A percentile compares a stretch with the other conserved stretches of the same genome.
Conservation (phyloP, 768 basidiomycete genomes). For the Fistulinella prunicolor region DNA sequence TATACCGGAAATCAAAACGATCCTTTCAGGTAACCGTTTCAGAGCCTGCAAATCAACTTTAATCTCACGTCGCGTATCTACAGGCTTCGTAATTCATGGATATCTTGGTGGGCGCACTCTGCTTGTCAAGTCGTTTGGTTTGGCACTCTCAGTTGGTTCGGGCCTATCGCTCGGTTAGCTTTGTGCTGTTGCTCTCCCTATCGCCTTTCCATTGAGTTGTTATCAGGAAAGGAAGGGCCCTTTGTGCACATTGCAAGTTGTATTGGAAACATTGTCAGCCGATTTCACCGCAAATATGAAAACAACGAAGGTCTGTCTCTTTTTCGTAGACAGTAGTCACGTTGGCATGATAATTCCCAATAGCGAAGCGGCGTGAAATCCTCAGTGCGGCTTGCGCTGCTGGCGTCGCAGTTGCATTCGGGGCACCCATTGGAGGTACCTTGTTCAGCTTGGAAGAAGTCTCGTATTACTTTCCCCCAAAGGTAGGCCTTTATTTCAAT, state of each 20-base stretch:
- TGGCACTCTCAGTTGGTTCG: conserved; percentile 89
- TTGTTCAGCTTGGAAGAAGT: conserved; percentile 94
- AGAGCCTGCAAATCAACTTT: conserved; percentile 6
- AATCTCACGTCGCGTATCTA: background rate
- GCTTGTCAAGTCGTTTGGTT: conserved; percentile 85
- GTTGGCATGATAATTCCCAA: background rate
- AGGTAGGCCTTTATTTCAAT: conserved; percentile 42
- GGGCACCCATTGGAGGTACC: conserved; percentile 93
- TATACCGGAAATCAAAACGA: conserved; percentile 96
- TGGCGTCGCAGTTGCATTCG: conserved; percentile 96
- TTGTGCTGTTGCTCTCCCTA: conserved; percentile 6
- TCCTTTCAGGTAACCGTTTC: conserved; percentile 62
- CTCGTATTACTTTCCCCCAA: conserved; percentile 94
- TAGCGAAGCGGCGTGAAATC: conserved; percentile 91
- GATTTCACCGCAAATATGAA: conserved; percentile 87
- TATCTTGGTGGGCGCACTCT: conserved; percentile 90
- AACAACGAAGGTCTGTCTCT: conserved; percentile 77
- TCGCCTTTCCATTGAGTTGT: background rate
- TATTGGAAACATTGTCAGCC: conserved; percentile 88
- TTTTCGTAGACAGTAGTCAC: background rate
- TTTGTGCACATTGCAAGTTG: conserved; percentile 94
- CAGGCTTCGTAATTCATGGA: conserved; percentile 95
- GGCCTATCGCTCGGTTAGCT: conserved; percentile 76
- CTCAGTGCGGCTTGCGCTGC: conserved; percentile 95
- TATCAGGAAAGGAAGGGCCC: conserved; percentile 62